Conservation (phyloP, 768 basidiomycete genomes). For the Calocera cornea region DNA sequence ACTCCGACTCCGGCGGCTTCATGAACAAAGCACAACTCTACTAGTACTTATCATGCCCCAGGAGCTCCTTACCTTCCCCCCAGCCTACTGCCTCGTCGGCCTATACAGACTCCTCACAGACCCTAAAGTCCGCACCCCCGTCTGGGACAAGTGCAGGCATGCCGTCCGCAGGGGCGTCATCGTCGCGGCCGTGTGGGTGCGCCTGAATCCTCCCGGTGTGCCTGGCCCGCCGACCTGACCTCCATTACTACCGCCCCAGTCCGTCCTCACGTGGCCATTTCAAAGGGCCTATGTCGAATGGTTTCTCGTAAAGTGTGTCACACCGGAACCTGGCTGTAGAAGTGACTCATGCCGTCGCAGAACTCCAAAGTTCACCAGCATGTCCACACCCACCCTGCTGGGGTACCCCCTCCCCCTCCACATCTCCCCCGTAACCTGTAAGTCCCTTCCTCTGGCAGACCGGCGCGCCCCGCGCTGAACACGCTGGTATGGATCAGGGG, state of each 20-base stretch:
- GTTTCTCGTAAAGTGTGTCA: slow-evolving; percentile 47
- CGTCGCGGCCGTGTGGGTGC: slow-evolving; percentile 59
- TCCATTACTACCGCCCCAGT: slow-evolving; percentile 36
- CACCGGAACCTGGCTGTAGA: neutral
- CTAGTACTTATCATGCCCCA: too few relatives aligned
- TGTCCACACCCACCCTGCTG: slow-evolving; percentile 48
- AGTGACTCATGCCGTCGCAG: slow-evolving; percentile 22
- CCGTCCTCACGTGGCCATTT: slow-evolving; percentile 51
- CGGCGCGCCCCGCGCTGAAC: too few relatives aligned
- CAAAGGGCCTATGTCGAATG: slow-evolving; percentile 53
- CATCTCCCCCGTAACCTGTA: slow-evolving; percentile 46
- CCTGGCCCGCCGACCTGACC: neutral
- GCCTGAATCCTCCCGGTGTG: slow-evolving; percentile 15
- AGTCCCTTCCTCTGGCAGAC: too few relatives aligned
- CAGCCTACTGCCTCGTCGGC: slow-evolving; percentile 74
- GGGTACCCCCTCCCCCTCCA: slow-evolving; percentile 54
- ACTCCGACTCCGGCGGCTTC: too few relatives aligned
- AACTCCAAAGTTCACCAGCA: slow-evolving; percentile 49
- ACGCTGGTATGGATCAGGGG: too few relatives aligned
- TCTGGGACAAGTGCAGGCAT: slow-evolving; percentile 76
- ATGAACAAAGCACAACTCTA: too few relatives aligned
- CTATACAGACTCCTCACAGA: slow-evolving; percentile 72
- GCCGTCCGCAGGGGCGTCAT: slow-evolving; percentile 54
- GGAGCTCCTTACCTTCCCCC: slow-evolving; percentile 51
- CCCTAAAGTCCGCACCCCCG: slow-evolving; percentile 49